Percentiles rank a stretch among this genome's conserved stretches.
phyloP scores from a whole-genome alignment of 2,329 filamentous ascomycete species.

The Colletotrichum lini region DNA sequence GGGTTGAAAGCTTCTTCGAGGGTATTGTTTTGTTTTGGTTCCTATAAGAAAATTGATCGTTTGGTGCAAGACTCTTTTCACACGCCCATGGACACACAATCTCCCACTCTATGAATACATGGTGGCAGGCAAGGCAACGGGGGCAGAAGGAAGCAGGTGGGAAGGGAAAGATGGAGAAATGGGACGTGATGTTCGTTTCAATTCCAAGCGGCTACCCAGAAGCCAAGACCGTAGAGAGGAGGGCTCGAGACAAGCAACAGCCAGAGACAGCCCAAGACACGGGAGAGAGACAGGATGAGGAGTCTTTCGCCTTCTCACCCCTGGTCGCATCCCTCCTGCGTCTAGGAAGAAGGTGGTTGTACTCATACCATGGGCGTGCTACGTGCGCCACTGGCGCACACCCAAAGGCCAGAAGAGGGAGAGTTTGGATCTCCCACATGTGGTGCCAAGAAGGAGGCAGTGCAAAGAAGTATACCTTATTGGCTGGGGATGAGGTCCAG shows the following conservation, averaged over 20 bases:
- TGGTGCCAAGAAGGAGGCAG: slow-evolving; percentile 43
- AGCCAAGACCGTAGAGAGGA: slow-evolving; percentile 12
- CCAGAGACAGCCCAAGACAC: slow-evolving; percentile 4
- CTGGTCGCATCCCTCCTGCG: slow-evolving; percentile 14
- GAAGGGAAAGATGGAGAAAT: slow-evolving; percentile 13
- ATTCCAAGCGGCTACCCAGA: slow-evolving; percentile 7
- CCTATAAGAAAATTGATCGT: not conserved
- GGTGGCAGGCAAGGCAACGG: slow-evolving; percentile 15
- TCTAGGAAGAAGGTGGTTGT: slow-evolving; percentile 20
- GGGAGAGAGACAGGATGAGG: slow-evolving; percentile 11
- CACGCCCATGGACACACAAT: not conserved
- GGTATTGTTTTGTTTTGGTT: not conserved
- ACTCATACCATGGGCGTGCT: slow-evolving; percentile 6
- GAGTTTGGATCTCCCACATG: slow-evolving; percentile 42
- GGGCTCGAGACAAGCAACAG: slow-evolving; percentile 4
- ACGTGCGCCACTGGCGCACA: not conserved
- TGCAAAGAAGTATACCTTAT: slow-evolving; percentile 42
- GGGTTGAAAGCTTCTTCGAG: no score
- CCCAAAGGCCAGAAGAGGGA: slow-evolving; percentile 13
- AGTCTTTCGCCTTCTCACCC: slow-evolving; percentile 13
- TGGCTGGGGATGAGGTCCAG: not conserved
- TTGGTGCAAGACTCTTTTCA: slow-evolving; percentile 17
- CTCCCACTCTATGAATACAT: slow-evolving; percentile 4
- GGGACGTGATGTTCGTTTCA: slow-evolving; percentile 24
- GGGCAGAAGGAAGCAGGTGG: slow-evolving; percentile 10